phyloP scores from a whole-genome alignment of 1,139 yeast species.

The Lodderomyces orthopsilosis region DNA sequence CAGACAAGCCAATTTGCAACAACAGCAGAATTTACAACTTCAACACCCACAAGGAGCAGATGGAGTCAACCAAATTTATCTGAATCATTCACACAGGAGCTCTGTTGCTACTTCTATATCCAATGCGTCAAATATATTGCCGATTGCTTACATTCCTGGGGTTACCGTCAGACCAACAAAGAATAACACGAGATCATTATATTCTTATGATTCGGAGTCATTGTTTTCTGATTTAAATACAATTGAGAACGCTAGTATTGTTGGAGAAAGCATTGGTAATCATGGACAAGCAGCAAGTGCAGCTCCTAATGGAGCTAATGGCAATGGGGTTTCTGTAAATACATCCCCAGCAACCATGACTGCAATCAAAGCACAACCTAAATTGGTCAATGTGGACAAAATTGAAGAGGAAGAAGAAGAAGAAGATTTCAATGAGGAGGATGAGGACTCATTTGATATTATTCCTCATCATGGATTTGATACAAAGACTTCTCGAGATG shows the following conservation, averaged over 20 bases:
- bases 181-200: conserved; percentile 46
- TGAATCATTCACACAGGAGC: conserved; percentile 28
- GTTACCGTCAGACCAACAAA: conserved; percentile 66
- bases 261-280: conserved; percentile 41
- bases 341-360: conserved; percentile 45
- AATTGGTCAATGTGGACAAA: conserved; percentile 55
- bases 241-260: conserved; percentile 53
- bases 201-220: conserved; percentile 50
- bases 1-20: conserved; percentile 14
- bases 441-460: conserved; percentile 25
- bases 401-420: conserved; percentile 53
- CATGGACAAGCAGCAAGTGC: background rate
- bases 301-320: conserved; percentile 11
- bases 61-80: conserved; percentile 18
- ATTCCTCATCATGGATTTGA: conserved; percentile 10
- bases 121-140: conserved; percentile 82
- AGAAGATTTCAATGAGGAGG: conserved; percentile 26
- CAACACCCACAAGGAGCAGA: conserved; percentile 10
- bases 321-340: conserved; percentile 14
- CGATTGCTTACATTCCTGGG: conserved; percentile 94
- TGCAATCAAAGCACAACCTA: conserved; percentile 70
- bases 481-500: conserved; percentile 6
- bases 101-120: conserved; percentile 60
- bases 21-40: conserved; percentile 14
- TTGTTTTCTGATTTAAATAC: conserved; percentile 51